Percentiles rank a stretch among this genome's conserved stretches.
Evolutionary conservation across 176 grass and related monocot genomes (phyloP).

Genomic region (Phyllostachys edulis): DNA sequence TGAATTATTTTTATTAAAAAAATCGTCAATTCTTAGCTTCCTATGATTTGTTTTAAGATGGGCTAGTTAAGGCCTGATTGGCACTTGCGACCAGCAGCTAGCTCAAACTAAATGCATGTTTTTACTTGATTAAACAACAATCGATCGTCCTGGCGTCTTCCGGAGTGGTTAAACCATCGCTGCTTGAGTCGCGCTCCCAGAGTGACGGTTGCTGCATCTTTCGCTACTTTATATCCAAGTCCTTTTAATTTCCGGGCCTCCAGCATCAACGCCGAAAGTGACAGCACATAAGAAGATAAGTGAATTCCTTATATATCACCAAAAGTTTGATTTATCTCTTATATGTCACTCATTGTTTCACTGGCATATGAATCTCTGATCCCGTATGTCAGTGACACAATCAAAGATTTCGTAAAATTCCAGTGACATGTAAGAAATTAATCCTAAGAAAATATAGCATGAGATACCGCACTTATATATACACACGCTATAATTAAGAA

Average conservation of each 20-base stretch:
- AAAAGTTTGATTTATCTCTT: too few species aligned
- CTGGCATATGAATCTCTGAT: too few species aligned
- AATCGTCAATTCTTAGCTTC: background rate
- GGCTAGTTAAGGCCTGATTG: conserved; percentile 23
- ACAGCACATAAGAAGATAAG: background rate
- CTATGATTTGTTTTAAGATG: background rate
- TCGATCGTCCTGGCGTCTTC: background rate
- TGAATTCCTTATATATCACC: too few species aligned
- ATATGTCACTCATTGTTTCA: too few species aligned
- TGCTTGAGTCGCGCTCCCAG: conserved; percentile 12
- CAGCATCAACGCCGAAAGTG: conserved; percentile 19
- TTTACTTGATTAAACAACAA: background rate
- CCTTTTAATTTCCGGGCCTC: conserved; percentile 1
- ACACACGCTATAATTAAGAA: background rate
- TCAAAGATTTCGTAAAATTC: too few species aligned
- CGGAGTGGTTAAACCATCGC: conserved; percentile 30
- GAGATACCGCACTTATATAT: background rate
- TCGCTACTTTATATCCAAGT: background rate
- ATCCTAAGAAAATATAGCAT: background rate
- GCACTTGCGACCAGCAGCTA: conserved; percentile 13
- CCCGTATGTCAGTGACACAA: too few species aligned
- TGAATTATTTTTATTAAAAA: too few species aligned
- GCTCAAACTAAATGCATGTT: background rate
- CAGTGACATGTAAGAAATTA: too few species aligned
- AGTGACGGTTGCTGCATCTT: conserved; percentile 34